These are phyloP conservation scores for Starmerella geochares DNA, from an alignment of 805 yeast species.

Conservation along the genomic window DNA sequence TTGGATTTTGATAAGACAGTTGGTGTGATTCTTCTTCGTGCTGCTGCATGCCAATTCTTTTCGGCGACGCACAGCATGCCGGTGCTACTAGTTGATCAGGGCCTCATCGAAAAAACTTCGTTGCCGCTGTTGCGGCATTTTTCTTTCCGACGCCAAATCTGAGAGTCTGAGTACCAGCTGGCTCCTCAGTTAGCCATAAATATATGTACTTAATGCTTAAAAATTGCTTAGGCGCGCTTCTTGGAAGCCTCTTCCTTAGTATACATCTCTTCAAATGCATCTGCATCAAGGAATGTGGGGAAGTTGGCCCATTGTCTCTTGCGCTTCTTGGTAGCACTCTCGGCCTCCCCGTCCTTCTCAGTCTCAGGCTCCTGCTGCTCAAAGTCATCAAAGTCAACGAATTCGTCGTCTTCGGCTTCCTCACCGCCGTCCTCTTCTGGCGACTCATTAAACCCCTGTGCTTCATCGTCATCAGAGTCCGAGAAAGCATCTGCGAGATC, in stretches of 20 bases:
- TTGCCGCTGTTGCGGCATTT: too few relatives aligned
- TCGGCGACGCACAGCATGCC: too few relatives aligned
- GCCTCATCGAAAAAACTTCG: too few relatives aligned
- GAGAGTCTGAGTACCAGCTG: too few relatives aligned
- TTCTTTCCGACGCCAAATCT: too few relatives aligned
- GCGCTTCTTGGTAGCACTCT: slow-evolving; percentile 18
- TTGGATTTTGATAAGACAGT: too few relatives aligned
- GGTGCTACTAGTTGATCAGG: too few relatives aligned
- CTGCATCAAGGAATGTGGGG: slow-evolving; percentile 28
- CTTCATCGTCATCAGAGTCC: slow-evolving; percentile 23
- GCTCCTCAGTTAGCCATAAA: too few relatives aligned
- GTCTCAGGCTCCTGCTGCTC: slow-evolving; percentile 2
- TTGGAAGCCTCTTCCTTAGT: slow-evolving; percentile 2
- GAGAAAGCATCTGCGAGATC: slow-evolving; percentile 29
- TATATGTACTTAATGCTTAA: too few relatives aligned
- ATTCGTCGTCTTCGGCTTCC: slow-evolving; percentile 10
- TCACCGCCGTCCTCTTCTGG: slow-evolving; percentile 16
- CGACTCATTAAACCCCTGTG: not conserved
- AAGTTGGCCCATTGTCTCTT: slow-evolving; percentile 25
- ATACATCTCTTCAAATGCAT: slow-evolving; percentile 24
- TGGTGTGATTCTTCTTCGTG: too few relatives aligned
- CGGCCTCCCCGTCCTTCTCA: slow-evolving; percentile 4
- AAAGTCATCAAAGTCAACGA: slow-evolving; percentile 14
- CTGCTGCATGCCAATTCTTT: too few relatives aligned
- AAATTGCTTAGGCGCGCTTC: slow-evolving; percentile 4